These are phyloP conservation scores for Mycena belliarum DNA, from an alignment of 768 basidiomycete species.

Conservation along the genomic window DNA sequence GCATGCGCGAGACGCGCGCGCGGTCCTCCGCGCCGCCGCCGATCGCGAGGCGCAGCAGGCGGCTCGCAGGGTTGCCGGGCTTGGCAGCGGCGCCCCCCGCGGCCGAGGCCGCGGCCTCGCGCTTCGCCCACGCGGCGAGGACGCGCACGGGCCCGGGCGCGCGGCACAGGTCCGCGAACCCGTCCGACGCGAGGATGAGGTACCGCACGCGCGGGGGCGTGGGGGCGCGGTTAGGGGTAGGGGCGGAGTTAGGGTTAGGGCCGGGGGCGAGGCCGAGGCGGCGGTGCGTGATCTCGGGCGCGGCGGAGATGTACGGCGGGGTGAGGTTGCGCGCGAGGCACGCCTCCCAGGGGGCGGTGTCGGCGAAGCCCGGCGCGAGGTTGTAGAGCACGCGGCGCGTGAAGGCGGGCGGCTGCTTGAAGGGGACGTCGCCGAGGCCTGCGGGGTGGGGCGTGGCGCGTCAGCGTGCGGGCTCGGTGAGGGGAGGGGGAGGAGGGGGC, in stretches of 20 bases:
- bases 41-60: conserved; percentile 55
- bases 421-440: conserved; percentile 73
- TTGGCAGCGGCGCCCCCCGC: background rate
- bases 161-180: conserved; percentile 61
- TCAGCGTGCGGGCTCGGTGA: background rate
- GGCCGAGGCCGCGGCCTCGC: conserved; percentile 31
- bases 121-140: conserved; percentile 53
- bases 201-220: conserved; percentile 45
- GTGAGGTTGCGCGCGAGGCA: conserved; percentile 63
- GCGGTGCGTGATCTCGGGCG: conserved; percentile 64
- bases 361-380: conserved; percentile 60
- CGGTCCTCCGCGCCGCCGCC: conserved; percentile 61
- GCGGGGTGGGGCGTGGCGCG: background rate
- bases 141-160: conserved; percentile 47
- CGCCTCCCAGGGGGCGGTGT: conserved; percentile 66
- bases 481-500: conserved; percentile 24
- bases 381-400: conserved; percentile 68
- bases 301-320: conserved; percentile 66
- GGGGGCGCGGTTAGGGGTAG: too few relatives aligned
- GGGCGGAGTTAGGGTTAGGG: too few relatives aligned
- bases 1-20: conserved; percentile 52
- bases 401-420: conserved; percentile 73
- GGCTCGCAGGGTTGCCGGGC: conserved; percentile 46
- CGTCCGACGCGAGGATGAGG: conserved; percentile 67
- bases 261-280: conserved; percentile 34